Evolutionary conservation across 78 protist genomes (phyloP), one percentile per base, ranked within the genome.

Genomic region (Chrysochromulina parva): DNA sequence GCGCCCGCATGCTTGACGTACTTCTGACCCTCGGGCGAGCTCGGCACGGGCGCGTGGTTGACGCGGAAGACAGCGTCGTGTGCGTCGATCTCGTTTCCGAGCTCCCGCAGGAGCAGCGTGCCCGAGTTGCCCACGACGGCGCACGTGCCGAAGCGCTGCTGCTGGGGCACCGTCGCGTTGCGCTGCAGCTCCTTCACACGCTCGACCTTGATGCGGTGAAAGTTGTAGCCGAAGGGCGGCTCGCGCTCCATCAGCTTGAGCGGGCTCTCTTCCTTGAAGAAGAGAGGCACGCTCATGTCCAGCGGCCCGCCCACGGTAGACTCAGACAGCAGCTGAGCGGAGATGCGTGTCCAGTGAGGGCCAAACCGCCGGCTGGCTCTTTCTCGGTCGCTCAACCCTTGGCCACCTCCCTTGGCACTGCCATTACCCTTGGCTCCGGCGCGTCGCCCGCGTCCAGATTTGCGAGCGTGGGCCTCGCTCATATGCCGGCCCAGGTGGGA

Each of bases 101-200:
- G 59, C 11, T 11, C 6, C 10, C 16, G 11, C 13, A 5, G 59
- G 14, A 76, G 14, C 22, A 76, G 58, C 26, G 85, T 76, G 26
- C 85, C 85, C 59, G 85, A 48, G 28, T 14, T 19, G 55, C 85
- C 85, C 1, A 76, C 85, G 47, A 76, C 85, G 13, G 85, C 85
- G 58, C 85, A 76, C 10, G 85, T 52, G 59, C 38, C 55, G 85
- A 9, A 76, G 13, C 38, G 71, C 24, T 55, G 82, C n/a, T 1
- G 28, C 22, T 1, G 14, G 26, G 82, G 82, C 57, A 74, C 7
- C 11, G 82, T 48, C 26, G 82, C 82, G 55, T 74, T 74, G 28
- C 28, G 28, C 28, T 7, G 53, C 57, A 13, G 3, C 53, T 4
- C 22, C 24, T 16, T 2, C 19, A 74, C 57, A 53, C 48, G 57